Evolutionary conservation across 2,329 filamentous ascomycete species (phyloP).

Genomic region (Claviceps sp.): DNA sequence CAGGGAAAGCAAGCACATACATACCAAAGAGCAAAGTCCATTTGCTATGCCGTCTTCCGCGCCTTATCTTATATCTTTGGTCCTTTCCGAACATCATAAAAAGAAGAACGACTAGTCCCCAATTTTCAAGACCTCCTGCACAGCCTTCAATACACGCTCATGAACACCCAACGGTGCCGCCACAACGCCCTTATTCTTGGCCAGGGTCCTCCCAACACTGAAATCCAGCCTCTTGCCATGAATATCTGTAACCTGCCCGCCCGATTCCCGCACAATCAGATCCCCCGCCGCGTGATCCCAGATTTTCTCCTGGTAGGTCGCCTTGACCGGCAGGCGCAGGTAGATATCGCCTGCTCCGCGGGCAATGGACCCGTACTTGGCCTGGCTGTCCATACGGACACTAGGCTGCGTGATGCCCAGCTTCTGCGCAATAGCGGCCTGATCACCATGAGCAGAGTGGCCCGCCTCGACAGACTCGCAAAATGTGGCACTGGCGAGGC

Average conservation of each 20-base stretch:
- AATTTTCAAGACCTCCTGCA: slow-evolving; percentile 58
- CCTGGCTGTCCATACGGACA: slow-evolving; percentile 94
- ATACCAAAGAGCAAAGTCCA: too few species aligned
- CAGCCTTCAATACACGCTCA: slow-evolving; percentile 60
- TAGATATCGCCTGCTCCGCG: slow-evolving; percentile 91
- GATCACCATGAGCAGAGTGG: slow-evolving; percentile 81
- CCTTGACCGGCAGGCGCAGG: slow-evolving; percentile 71
- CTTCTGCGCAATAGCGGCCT: slow-evolving; percentile 63
- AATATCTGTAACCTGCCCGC: slow-evolving; percentile 82
- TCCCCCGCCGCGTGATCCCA: slow-evolving; percentile 98
- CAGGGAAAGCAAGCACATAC: too few species aligned
- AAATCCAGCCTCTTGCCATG: slow-evolving; percentile 79
- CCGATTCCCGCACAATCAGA: slow-evolving; percentile 85
- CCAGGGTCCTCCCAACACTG: slow-evolving; percentile 69
- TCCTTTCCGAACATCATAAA: too few species aligned
- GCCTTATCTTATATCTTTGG: too few species aligned
- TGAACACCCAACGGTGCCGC: slow-evolving; percentile 72
- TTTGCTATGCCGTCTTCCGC: too few species aligned
- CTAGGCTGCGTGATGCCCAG: slow-evolving; percentile 81
- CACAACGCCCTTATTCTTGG: slow-evolving; percentile 85
- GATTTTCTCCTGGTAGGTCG: slow-evolving; percentile 94
- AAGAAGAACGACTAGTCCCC: slow-evolving; percentile 6
- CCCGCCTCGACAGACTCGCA: slow-evolving; percentile 93
- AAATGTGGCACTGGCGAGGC: slow-evolving; percentile 74
- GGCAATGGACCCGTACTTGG: slow-evolving; percentile 93